A percentile compares a stretch with the other conserved stretches of the same genome.
These are phyloP conservation scores for Alternaria panax DNA, from an alignment of 2,329 filamentous ascomycete genomes.

Conservation along the genomic window DNA sequence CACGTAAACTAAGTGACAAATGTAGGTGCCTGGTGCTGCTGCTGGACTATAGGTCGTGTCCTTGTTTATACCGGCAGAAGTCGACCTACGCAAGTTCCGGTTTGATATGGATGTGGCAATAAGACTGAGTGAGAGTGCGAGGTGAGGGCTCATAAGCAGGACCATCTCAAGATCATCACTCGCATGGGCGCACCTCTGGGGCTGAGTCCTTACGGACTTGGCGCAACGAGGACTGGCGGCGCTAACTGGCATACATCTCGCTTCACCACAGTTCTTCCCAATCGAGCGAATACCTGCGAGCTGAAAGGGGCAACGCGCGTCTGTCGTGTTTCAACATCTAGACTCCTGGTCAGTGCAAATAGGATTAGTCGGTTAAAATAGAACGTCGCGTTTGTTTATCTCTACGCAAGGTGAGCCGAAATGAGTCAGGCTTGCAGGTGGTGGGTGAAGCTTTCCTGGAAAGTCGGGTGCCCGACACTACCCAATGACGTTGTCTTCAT, in stretches of 20 bases:
- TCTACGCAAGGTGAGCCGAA: no score
- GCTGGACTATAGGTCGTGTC: neutral
- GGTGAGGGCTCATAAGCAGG: neutral
- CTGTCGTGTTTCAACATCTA: neutral
- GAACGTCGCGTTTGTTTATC: neutral
- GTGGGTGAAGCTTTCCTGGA: neutral
- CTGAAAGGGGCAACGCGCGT: neutral
- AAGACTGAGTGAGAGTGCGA: neutral
- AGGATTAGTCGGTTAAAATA: neutral
- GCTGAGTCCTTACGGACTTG: neutral
- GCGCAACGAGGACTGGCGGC: neutral
- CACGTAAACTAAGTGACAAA: constrained; percentile 6
- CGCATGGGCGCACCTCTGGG: neutral
- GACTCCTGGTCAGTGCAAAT: neutral
- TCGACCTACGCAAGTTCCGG: neutral
- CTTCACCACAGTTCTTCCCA: constrained; percentile 16
- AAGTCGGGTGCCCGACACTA: neutral
- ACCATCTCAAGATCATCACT: neutral
- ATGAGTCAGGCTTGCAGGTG: neutral
- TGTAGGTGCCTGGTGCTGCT: constrained; percentile 15
- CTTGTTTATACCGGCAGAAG: neutral
- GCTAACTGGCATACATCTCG: constrained; percentile 15
- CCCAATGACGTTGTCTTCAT: neutral
- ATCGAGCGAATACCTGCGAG: constrained; percentile 27
- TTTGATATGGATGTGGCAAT: neutral